Conservation (phyloP, 2,329 filamentous ascomycete genomes). For the Fusarium dimerum region DNA sequence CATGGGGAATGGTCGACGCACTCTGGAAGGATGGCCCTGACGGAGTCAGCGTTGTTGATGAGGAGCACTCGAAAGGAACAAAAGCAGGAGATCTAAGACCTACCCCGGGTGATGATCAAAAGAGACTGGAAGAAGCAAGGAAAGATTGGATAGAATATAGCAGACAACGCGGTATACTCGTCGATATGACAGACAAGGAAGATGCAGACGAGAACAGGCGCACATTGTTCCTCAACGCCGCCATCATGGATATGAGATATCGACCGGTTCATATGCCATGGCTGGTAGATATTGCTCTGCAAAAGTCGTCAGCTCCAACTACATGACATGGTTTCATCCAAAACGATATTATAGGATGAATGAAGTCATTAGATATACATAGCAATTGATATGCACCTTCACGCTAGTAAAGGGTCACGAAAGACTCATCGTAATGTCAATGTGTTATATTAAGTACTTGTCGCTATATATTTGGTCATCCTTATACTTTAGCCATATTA, state of each 20-base stretch:
- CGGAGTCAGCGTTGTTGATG: slow-evolving; percentile 39
- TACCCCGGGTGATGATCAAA: slow-evolving; percentile 20
- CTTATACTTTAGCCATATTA: too few relatives aligned
- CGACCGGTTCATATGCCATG: slow-evolving; percentile 51
- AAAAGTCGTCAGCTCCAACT: background rate
- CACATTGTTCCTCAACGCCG: slow-evolving; percentile 62
- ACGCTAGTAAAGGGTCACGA: too few relatives aligned
- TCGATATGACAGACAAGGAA: slow-evolving; percentile 41
- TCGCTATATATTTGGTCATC: background rate
- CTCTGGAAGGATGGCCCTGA: slow-evolving; percentile 43
- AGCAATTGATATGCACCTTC: too few relatives aligned
- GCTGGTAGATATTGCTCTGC: slow-evolving; percentile 52
- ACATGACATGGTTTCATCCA: too few relatives aligned
- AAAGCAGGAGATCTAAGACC: slow-evolving; percentile 33
- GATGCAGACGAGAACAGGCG: slow-evolving; percentile 42
- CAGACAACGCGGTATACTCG: slow-evolving; percentile 32
- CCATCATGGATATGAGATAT: slow-evolving; percentile 49
- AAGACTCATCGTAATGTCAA: background rate
- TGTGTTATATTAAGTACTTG: background rate
- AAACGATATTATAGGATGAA: too few relatives aligned
- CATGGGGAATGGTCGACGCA: slow-evolving; percentile 57
- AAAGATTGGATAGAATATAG: slow-evolving; percentile 20
- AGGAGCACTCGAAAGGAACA: slow-evolving; percentile 38
- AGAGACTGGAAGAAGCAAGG: slow-evolving; percentile 10
- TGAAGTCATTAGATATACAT: too few relatives aligned